Conservation (phyloP, 345 rosid genomes). For the Raphanus raphanistrum region DNA sequence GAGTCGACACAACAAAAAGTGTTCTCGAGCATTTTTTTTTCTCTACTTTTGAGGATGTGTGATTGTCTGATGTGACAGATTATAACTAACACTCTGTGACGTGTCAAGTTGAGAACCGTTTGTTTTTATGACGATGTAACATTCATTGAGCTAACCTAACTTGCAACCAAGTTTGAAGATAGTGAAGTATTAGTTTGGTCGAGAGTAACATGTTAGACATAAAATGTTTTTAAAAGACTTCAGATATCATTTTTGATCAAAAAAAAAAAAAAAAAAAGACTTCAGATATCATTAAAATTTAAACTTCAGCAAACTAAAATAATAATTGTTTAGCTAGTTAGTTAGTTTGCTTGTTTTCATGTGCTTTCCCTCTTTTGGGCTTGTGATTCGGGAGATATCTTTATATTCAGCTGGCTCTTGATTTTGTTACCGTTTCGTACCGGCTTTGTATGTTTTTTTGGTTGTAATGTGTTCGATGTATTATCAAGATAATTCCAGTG, state of each 20-base stretch:
- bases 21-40: slow-evolving; percentile 16
- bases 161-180: not conserved
- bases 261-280: not conserved
- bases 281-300: not conserved
- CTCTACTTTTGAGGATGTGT: not conserved
- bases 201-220: not conserved
- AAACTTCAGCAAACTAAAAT: not conserved
- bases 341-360: not conserved
- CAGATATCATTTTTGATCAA: not conserved
- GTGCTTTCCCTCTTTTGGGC: not conserved
- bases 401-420: not conserved
- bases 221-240: not conserved
- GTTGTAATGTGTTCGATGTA: not conserved
- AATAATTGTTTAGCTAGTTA: not conserved
- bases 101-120: slow-evolving; percentile 16
- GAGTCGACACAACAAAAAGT: slow-evolving; percentile 14
- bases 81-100: not conserved
- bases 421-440: not conserved
- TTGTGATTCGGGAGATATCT: not conserved
- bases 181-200: not conserved
- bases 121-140: not conserved
- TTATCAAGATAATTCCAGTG: not conserved
- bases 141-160: slow-evolving; percentile 13
- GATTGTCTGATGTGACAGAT: slow-evolving; percentile 12
- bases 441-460: not conserved